Evolutionary conservation across 2,329 filamentous ascomycete species (phyloP).

Genomic region (Phialophora verrucosa): DNA sequence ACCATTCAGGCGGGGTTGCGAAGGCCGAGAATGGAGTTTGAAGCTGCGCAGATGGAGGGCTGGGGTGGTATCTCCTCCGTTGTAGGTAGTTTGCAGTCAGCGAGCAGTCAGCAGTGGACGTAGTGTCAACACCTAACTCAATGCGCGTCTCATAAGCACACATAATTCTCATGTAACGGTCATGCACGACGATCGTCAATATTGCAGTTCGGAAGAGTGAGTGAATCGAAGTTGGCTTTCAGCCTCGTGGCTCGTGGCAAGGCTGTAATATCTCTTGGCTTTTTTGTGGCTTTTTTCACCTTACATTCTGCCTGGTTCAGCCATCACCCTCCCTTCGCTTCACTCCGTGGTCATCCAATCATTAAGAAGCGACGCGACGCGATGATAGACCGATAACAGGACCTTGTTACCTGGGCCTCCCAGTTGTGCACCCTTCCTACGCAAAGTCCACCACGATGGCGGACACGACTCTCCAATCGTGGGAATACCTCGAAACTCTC

Average conservation of each 20-base stretch:
- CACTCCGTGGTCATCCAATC: neutral
- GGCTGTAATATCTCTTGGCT: slow-evolving; percentile 6
- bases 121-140: neutral
- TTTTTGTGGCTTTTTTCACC: slow-evolving; percentile 1
- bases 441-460: slow-evolving; percentile 25
- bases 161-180: neutral
- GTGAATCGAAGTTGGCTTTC: neutral
- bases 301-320: neutral
- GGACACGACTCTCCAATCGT: slow-evolving; percentile 58
- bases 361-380: neutral
- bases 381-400: slow-evolving; percentile 8
- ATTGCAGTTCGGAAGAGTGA: neutral
- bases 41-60: slow-evolving; percentile 24
- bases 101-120: neutral
- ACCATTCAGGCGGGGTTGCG: slow-evolving; percentile 17
- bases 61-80: slow-evolving; percentile 22
- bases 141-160: neutral
- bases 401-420: neutral
- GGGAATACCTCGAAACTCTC: slow-evolving; percentile 92
- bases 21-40: slow-evolving; percentile 21
- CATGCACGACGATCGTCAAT: neutral
- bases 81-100: neutral
- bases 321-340: neutral
- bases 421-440: neutral
- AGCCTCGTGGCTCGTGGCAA: slow-evolving; percentile 6